Conservation (phyloP, 2,329 filamentous ascomycete genomes). For the Aotearoamyces nothofagi region DNA sequence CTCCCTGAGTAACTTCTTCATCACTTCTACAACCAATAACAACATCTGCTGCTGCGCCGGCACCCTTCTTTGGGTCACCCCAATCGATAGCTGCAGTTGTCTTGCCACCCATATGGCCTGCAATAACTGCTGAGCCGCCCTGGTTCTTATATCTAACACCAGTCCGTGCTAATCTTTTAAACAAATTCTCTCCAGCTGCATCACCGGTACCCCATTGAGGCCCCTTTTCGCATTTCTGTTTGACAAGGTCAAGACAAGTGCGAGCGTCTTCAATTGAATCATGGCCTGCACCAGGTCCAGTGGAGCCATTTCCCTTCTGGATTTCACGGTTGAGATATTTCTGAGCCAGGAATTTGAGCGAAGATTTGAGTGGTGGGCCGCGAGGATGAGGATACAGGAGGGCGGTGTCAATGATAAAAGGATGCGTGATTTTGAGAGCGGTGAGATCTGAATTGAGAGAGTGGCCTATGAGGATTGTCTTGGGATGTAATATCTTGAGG, state of each 20-base stretch:
- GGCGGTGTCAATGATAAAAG: slow-evolving; percentile 85
- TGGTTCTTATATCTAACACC: slow-evolving; percentile 47
- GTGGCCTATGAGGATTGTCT: slow-evolving; percentile 64
- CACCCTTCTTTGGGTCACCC: slow-evolving; percentile 57
- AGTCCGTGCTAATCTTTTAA: slow-evolving; percentile 59
- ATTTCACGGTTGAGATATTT: slow-evolving; percentile 81
- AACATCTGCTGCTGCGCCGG: slow-evolving; percentile 38
- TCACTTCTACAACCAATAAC: slow-evolving; percentile 42
- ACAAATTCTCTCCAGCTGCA: slow-evolving; percentile 71
- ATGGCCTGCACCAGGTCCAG: slow-evolving; percentile 45
- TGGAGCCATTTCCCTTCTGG: slow-evolving; percentile 55
- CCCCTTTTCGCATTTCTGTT: slow-evolving; percentile 91
- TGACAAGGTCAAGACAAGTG: slow-evolving; percentile 83
- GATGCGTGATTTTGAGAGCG: slow-evolving; percentile 74
- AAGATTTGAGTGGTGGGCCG: slow-evolving; percentile 78
- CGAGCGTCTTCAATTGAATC: slow-evolving; percentile 86
- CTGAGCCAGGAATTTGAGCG: slow-evolving; percentile 75
- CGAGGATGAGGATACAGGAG: slow-evolving; percentile 82
- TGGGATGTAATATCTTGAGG: slow-evolving; percentile 53
- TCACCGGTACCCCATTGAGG: slow-evolving; percentile 73
- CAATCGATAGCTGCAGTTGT: slow-evolving; percentile 74
- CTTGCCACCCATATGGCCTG: slow-evolving; percentile 36
- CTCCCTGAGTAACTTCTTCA: slow-evolving; percentile 36
- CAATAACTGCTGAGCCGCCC: slow-evolving; percentile 38
- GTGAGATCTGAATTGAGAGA: slow-evolving; percentile 73